Conservation (phyloP, 441 rosid genomes). For the Cnidoscolus chayamansa region DNA sequence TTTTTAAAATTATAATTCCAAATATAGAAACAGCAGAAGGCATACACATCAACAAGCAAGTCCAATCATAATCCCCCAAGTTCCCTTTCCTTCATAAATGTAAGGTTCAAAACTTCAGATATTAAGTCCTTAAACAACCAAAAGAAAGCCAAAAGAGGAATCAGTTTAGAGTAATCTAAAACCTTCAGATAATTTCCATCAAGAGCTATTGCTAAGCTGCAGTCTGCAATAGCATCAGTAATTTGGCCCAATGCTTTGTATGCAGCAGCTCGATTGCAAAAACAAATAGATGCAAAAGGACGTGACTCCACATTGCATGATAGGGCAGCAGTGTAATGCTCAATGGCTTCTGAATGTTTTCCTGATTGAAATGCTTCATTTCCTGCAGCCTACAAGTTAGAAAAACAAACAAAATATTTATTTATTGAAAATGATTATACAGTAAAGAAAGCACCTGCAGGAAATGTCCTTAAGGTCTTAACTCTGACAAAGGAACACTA, state of each 20-base stretch:
- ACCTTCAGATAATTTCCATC: conserved; percentile 89
- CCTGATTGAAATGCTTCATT: conserved; percentile 94
- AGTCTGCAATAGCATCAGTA: conserved; percentile 90
- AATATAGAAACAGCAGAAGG: neutral
- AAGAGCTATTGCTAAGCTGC: conserved; percentile 94
- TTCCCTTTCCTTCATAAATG: neutral
- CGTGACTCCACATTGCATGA: conserved; percentile 77
- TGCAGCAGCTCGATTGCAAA: conserved; percentile 96
- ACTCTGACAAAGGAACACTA: neutral
- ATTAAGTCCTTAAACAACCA: neutral
- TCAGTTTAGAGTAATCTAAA: conserved; percentile 16
- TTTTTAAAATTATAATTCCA: neutral
- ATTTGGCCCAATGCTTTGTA: conserved; percentile 75
- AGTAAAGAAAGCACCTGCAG: neutral
- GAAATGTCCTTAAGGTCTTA: neutral
- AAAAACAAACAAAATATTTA: conserved; percentile 7
- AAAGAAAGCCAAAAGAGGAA: neutral
- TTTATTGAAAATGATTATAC: too few species aligned
- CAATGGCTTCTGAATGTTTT: conserved; percentile 84
- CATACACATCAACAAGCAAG: neutral
- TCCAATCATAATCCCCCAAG: neutral
- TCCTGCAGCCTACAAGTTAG: conserved; percentile 61
- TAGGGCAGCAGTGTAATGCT: conserved; percentile 80
- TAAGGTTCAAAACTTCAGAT: conserved; percentile 9
- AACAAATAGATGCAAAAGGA: conserved; percentile 87